These are phyloP conservation scores for Colletotrichum lini DNA, from an alignment of 2,329 filamentous ascomycete genomes.

Conservation along the genomic window DNA sequence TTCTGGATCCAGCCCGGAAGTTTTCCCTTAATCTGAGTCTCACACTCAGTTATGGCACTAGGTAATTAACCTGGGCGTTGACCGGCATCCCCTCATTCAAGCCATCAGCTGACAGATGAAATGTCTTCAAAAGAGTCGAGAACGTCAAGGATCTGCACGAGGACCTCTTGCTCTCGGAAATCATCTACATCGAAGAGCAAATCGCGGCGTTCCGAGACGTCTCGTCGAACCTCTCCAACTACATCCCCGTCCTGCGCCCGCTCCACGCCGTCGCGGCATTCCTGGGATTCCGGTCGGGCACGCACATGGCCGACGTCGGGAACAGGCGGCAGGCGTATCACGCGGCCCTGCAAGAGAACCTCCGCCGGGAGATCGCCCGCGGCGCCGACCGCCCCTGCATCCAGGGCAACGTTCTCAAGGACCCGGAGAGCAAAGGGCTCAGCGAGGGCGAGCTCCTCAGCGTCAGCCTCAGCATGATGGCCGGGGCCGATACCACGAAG, in stretches of 20 bases:
- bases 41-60: no score
- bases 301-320: no score
- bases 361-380: conserved; percentile 32
- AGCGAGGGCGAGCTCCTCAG: conserved; percentile 73
- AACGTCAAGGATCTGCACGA: no score
- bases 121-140: no score
- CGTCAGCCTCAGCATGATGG: conserved; percentile 74
- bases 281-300: conserved; percentile 3
- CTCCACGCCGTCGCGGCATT: conserved; percentile 9
- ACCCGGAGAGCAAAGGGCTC: conserved; percentile 63
- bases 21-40: no score
- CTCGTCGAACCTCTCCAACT: conserved; percentile 42
- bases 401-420: conserved; percentile 75
- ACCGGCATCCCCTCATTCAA: no score
- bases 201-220: conserved; percentile 19
- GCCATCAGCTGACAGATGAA: no score
- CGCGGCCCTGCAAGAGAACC: not conserved
- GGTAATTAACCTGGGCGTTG: no score
- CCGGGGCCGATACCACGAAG: conserved; percentile 47
- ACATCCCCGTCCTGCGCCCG: conserved; percentile 42
- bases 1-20: no score
- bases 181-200: no score
- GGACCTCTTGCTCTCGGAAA: no score
- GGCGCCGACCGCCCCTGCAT: conserved; percentile 73
- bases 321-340: no score